These are phyloP conservation scores for Pulveroboletus ravenelii DNA, from an alignment of 768 basidiomycete genomes.

Conservation along the genomic window DNA sequence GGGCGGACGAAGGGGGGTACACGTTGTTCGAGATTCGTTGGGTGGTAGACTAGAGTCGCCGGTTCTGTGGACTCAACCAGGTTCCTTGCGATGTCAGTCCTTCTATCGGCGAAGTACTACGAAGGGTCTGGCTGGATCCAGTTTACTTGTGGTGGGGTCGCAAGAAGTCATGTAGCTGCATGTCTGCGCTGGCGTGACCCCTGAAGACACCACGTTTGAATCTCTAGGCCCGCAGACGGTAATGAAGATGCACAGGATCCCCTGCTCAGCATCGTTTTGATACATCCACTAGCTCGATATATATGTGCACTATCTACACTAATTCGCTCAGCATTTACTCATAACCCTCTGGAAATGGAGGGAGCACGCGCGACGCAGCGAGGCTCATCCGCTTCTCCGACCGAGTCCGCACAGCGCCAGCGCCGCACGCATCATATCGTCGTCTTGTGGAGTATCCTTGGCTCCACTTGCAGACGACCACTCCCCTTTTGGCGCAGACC, in stretches of 20 bases:
- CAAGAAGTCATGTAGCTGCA: too few species aligned
- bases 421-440: conserved; percentile 69
- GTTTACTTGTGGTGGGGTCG: not conserved
- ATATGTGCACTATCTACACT: conserved; percentile 5
- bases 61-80: too few species aligned
- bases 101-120: too few species aligned
- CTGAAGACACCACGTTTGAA: not conserved
- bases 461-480: not conserved
- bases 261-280: too few species aligned
- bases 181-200: too few species aligned
- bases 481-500: not conserved
- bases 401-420: conserved; percentile 59
- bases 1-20: conserved; percentile 69
- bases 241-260: too few species aligned
- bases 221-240: too few species aligned
- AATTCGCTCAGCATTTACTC: too few species aligned
- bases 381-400: conserved; percentile 17
- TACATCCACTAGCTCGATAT: not conserved
- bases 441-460: conserved; percentile 39
- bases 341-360: too few species aligned
- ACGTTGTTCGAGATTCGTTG: conserved; percentile 71
- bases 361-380: not conserved
- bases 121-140: not conserved
- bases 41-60: not conserved
- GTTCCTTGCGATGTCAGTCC: not conserved